These are phyloP conservation scores for Fusarium pseudoanthophilum DNA, from an alignment of 2,329 filamentous ascomycete genomes.

Conservation along the genomic window DNA sequence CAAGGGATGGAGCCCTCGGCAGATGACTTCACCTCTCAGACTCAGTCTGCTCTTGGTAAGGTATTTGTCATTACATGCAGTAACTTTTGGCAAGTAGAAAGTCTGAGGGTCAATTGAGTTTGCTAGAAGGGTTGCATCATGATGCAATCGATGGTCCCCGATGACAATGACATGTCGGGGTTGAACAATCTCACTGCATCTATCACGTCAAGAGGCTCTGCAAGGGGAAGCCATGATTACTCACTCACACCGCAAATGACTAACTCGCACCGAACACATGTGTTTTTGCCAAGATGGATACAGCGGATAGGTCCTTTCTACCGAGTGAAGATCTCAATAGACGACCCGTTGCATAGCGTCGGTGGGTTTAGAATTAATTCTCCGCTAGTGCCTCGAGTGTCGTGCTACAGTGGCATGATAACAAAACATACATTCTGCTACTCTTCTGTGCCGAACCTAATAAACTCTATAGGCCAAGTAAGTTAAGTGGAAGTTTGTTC, in stretches of 20 bases:
- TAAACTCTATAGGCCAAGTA: neutral
- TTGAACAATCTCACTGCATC: neutral
- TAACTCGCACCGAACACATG: neutral
- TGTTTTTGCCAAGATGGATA: conserved; percentile 7
- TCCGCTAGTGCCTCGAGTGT: conserved; percentile 4
- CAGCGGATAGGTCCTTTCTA: conserved; percentile 8
- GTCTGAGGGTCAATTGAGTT: neutral
- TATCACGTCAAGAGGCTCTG: conserved; percentile 7
- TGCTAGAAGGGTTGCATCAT: neutral
- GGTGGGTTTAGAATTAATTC: conserved; percentile 18
- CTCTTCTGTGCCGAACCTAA: neutral
- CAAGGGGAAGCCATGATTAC: neutral
- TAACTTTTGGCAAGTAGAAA: no score
- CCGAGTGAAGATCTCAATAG: conserved; percentile 42
- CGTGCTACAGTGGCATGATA: neutral
- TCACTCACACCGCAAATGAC: neutral
- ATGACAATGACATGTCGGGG: neutral
- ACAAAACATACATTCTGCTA: neutral
- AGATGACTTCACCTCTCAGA: neutral
- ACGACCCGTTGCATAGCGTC: conserved; percentile 16
- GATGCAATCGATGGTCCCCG: no score
- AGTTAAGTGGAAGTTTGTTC: neutral
- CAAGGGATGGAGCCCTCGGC: conserved; percentile 12
- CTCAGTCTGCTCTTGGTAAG: neutral
- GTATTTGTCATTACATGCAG: neutral